These are phyloP conservation scores for Detonula confervacea DNA, from an alignment of 352 stramenopile species.

Conservation along the genomic window DNA sequence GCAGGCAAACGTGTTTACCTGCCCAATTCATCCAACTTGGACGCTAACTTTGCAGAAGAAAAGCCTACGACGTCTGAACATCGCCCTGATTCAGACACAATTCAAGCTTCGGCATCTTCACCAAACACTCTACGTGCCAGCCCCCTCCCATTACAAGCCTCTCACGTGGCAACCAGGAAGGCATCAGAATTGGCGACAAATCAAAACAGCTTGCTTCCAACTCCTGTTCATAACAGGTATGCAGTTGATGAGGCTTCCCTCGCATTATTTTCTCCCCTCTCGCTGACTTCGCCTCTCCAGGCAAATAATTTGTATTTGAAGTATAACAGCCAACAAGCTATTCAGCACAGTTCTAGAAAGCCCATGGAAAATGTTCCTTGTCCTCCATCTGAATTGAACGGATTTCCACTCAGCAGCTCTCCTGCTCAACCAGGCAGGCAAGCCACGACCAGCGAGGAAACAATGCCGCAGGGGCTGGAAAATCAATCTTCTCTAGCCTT, in stretches of 20 bases:
- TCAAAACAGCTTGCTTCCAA: neutral
- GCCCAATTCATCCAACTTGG: neutral
- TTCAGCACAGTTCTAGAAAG: neutral
- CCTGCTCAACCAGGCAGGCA: neutral
- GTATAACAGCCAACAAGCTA: neutral
- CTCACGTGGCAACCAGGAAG: neutral
- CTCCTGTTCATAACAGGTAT: slow-evolving; percentile 23
- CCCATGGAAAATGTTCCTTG: neutral
- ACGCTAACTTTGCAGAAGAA: neutral
- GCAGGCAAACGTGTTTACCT: neutral
- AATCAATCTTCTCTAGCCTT: slow-evolving; percentile 13
- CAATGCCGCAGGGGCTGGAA: neutral
- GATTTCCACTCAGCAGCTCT: neutral
- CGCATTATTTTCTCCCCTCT: slow-evolving; percentile 31
- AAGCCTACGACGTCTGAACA: neutral
- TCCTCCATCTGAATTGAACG: slow-evolving; percentile 16
- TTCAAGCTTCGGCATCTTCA: neutral
- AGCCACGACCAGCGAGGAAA: neutral
- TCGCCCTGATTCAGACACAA: neutral
- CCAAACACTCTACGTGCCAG: neutral
- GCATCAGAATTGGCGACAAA: neutral
- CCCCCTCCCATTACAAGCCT: neutral
- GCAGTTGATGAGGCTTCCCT: slow-evolving; percentile 10
- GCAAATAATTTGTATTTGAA: slow-evolving; percentile 18
- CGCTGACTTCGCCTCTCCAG: slow-evolving; percentile 33